Base-by-base conservation (phyloP, 2,329 filamentous ascomycete genomes). In the Dactylellina sp. region DNA sequence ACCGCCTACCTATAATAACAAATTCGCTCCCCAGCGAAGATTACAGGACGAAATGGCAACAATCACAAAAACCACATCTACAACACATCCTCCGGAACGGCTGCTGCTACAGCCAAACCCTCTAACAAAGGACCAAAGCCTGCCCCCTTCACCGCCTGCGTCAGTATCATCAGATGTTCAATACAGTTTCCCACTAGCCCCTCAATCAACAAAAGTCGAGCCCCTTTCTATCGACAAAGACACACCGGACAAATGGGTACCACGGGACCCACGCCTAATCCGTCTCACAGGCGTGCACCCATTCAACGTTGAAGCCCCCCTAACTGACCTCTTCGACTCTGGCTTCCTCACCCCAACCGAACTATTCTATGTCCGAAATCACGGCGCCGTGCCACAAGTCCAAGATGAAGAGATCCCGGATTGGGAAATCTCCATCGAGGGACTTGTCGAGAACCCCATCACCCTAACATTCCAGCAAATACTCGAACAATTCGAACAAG, bases 291-390 rank as follows among this genome's bases (percentile, higher is more conserved):
- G 93, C 22, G 86, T 91, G 4, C 93, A 97, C 81, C 93, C 93
- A 0, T 96, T 96, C 84, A 97, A 97, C 78, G 89, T 91, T 53
- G 93, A 97, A 81, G 86, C 93, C 7, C 93, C 93, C 0, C 82
- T 97, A 7, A 91, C 87, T 62, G 88, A 88, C 14, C 83, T 97
- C 0, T 97, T 89, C 81, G 86, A 94, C 50, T 75, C 77, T 24
- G 77, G 93, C 0, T 97, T 97, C 79, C 83, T 97, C 39, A 97
- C 93, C 0, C 91, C 89, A 40, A 90, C 92, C 11, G 90, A 96
- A 77, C 84, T 97, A 0, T 95, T 96, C 82, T 97, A 96, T 80
- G 93, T 97, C 7, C 85, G 93, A 37, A 97, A 97, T 79, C 93
- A 97, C 83, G 93, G 93, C 12, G 83, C 88, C 0, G 93, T 97